Conservation (phyloP, 192 early-diverging fungal genomes). For the Coemansia sp. region DNA sequence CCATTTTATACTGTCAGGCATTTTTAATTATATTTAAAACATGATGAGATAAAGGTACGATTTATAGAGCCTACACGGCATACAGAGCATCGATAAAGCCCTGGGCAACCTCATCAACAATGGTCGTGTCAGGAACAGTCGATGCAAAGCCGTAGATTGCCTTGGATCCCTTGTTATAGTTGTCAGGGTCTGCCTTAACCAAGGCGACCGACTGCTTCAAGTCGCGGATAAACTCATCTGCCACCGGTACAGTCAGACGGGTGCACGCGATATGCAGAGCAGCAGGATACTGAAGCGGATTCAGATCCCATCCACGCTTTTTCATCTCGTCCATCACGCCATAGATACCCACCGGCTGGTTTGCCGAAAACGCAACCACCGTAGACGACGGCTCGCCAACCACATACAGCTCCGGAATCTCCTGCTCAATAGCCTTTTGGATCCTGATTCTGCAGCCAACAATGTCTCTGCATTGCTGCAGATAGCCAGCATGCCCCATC, state of each 20-base stretch:
- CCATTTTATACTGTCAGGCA: neutral
- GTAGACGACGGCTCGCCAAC: constrained; percentile 81
- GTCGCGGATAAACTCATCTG: constrained; percentile 74
- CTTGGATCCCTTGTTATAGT: constrained; percentile 71
- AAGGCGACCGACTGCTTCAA: constrained; percentile 71
- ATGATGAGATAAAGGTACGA: neutral
- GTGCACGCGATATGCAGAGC: constrained; percentile 92
- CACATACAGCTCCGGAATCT: constrained; percentile 69
- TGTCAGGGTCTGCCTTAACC: constrained; percentile 66
- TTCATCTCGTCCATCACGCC: constrained; percentile 82
- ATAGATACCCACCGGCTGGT: constrained; percentile 73
- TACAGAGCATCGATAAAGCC: constrained; percentile 89
- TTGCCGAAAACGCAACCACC: constrained; percentile 82
- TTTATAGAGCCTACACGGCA: constrained; percentile 51
- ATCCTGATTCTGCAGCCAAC: constrained; percentile 71
- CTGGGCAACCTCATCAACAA: constrained; percentile 81
- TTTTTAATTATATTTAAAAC: neutral
- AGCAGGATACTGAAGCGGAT: constrained; percentile 83
- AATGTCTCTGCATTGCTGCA: constrained; percentile 78
- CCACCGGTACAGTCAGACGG: constrained; percentile 68
- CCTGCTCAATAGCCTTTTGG: constrained; percentile 55
- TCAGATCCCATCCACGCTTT: constrained; percentile 81
- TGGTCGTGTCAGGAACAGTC: constrained; percentile 78
- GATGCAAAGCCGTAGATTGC: constrained; percentile 94
- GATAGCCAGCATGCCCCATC: constrained; percentile 85